phyloP scores from a whole-genome alignment of 768 basidiomycete genomes.

The Hydnomerulius pinastri region DNA sequence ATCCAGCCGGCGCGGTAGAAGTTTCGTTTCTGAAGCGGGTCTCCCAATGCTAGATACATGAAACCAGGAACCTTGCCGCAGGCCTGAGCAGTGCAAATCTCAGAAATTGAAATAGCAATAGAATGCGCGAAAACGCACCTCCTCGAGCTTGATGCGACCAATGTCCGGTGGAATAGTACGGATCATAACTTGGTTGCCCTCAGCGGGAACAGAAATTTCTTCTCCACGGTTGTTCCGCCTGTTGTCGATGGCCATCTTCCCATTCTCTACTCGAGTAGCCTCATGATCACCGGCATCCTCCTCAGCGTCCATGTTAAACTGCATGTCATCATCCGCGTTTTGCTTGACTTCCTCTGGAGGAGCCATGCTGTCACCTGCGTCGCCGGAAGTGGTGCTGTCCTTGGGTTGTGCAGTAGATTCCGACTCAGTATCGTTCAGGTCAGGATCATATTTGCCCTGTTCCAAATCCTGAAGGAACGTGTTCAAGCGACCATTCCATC shows the following conservation, averaged over 20 bases:
- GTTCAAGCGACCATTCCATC: slow-evolving; percentile 75
- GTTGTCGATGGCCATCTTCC: slow-evolving; percentile 47
- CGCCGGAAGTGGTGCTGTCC: slow-evolving; percentile 44
- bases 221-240: slow-evolving; percentile 62
- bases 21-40: slow-evolving; percentile 89
- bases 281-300: slow-evolving; percentile 71
- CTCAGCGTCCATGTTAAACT: slow-evolving; percentile 69
- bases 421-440: slow-evolving; percentile 60
- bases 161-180: slow-evolving; percentile 94
- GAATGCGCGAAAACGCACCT: slow-evolving; percentile 48
- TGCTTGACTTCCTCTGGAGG: slow-evolving; percentile 56
- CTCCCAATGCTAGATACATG: slow-evolving; percentile 86
- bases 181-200: slow-evolving; percentile 92
- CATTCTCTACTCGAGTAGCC: slow-evolving; percentile 57
- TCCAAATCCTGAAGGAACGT: slow-evolving; percentile 80
- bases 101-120: slow-evolving; percentile 4
- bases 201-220: slow-evolving; percentile 68
- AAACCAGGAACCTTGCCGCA: slow-evolving; percentile 79
- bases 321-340: slow-evolving; percentile 69
- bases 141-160: slow-evolving; percentile 85
- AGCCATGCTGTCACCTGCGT: slow-evolving; percentile 36
- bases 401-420: slow-evolving; percentile 54
- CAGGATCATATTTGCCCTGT: slow-evolving; percentile 82
- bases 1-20: slow-evolving; percentile 97
- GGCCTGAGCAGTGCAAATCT: slow-evolving; percentile 47